Evolutionary conservation across 2,329 filamentous ascomycete genomes (phyloP).

Genomic region (Aspergillus caelatus): DNA sequence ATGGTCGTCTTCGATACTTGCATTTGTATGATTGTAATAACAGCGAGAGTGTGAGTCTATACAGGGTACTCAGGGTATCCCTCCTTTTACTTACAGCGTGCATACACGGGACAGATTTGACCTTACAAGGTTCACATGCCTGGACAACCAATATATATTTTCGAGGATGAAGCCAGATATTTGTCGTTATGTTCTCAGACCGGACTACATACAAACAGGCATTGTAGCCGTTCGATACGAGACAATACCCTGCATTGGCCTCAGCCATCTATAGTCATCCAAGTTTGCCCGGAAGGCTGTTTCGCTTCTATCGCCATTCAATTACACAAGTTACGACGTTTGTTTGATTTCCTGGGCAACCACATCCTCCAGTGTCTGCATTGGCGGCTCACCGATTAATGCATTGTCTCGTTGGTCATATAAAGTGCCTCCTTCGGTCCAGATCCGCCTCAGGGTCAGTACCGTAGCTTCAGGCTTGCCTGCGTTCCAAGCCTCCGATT

Average conservation of each 20-base stretch:
- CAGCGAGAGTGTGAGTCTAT: accelerated
- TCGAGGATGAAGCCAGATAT: too few species aligned
- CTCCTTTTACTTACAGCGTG: not conserved
- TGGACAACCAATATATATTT: too few species aligned
- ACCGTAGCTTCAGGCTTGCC: slow-evolving; percentile 56
- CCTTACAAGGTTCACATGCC: not conserved
- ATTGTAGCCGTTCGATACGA: too few species aligned
- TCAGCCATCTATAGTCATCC: too few species aligned
- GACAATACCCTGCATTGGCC: too few species aligned
- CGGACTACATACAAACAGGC: too few species aligned
- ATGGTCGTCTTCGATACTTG: not conserved
- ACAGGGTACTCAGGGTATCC: not conserved
- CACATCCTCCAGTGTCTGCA: slow-evolving; percentile 57
- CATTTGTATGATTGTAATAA: not conserved
- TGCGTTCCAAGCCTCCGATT: slow-evolving; percentile 62
- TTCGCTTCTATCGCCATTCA: too few species aligned
- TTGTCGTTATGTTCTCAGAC: too few species aligned
- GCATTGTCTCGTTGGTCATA: slow-evolving; percentile 71
- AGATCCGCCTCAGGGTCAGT: slow-evolving; percentile 69
- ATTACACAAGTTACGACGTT: not conserved
- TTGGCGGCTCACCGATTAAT: slow-evolving; percentile 55
- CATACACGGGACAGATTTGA: not conserved
- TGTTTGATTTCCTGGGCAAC: slow-evolving; percentile 29
- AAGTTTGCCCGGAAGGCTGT: too few species aligned
- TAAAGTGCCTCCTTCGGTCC: slow-evolving; percentile 71